Base-by-base conservation (phyloP, 2,329 filamentous ascomycete genomes). In the Fusarium clavum region DNA sequence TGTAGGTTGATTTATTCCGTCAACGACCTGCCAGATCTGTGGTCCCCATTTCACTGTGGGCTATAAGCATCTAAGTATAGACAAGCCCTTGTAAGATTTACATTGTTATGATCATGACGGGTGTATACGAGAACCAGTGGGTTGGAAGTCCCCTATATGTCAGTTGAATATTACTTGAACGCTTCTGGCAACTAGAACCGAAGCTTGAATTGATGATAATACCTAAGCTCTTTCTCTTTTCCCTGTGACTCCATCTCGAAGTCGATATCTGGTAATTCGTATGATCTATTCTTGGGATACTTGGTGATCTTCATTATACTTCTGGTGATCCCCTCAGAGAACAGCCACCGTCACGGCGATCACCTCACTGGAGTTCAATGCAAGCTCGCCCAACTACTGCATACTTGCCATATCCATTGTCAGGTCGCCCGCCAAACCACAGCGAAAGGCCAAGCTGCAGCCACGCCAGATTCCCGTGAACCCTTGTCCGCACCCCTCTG, bases 81-180 rank as follows among this genome's bases (percentile, higher is more conserved):
- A 57, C 57, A 18, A 32, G 57, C 45, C 65, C 61, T 54, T 57
- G 55, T 43, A 70, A 49, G 69, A 61, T 65, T 67, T 55, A 61
- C 34, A 67, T 40, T 61, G 20, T 72, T 71, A 71, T 72, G 54
- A 70, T 53, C 53, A 72, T 70, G 29, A 55, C 48, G 45, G 57
- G 44, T 64, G 54, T 64, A 72, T 71, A 71, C 69, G 69, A 71
- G 69, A 70, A 59, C 69, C 69, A 49, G 47, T 55, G 57, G 54
- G 34, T 46, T 72, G 69, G 69, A 57, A 63, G 66, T 52, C 40
- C 54, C 44, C 61, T 72, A 72, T 72, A 71, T 70, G 61, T 64
- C 65, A 63, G 61, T 63, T 30, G 38, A 58, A 63, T 70, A 72
- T 72, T 63, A 60, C 44, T 51, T 72, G 62, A 40, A 53, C 55